phyloP scores from a whole-genome alignment of 371 early-diverging fungal species.

The Mucor ambiguus region DNA sequence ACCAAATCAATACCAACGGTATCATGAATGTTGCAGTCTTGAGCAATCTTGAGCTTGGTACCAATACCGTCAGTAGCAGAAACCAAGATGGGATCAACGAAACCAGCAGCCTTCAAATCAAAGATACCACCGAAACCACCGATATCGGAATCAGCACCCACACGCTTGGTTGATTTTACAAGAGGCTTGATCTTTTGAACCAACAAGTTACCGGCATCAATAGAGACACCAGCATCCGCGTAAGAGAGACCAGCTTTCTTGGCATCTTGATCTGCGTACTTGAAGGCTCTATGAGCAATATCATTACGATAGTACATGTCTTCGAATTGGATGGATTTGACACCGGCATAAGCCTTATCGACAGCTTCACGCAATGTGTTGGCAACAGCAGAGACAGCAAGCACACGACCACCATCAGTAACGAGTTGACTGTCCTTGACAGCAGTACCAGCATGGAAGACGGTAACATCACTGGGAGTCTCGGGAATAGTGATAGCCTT shows the following conservation, averaged over 20 bases:
- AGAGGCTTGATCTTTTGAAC: slow-evolving; percentile 95
- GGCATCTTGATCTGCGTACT: slow-evolving; percentile 50
- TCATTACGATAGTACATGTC: slow-evolving; percentile 87
- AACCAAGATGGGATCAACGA: slow-evolving; percentile 88
- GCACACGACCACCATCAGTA: slow-evolving; percentile 95
- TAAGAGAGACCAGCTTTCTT: slow-evolving; percentile 70
- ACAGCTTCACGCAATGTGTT: slow-evolving; percentile 74
- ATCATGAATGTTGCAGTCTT: slow-evolving; percentile 80
- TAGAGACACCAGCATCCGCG: slow-evolving; percentile 94
- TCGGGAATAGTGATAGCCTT: slow-evolving; percentile 69
- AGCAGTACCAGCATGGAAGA: slow-evolving; percentile 95
- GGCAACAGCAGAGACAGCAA: slow-evolving; percentile 88
- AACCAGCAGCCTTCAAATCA: slow-evolving; percentile 93
- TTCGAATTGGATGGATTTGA: slow-evolving; percentile 78
- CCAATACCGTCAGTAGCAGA: slow-evolving; percentile 98
- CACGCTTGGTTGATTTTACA: slow-evolving; percentile 88
- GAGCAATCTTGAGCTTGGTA: slow-evolving; percentile 97
- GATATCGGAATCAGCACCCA: slow-evolving; percentile 94
- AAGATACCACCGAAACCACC: slow-evolving; percentile 98
- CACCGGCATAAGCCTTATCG: slow-evolving; percentile 72
- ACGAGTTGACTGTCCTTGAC: slow-evolving; percentile 59
- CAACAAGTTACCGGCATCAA: slow-evolving; percentile 93
- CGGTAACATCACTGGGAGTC: slow-evolving; percentile 50
- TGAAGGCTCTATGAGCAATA: slow-evolving; percentile 88
- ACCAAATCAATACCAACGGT: slow-evolving; percentile 96